Evolutionary conservation across 129 eudicot genomes (phyloP).

Genomic region (Flaveria robusta): DNA sequence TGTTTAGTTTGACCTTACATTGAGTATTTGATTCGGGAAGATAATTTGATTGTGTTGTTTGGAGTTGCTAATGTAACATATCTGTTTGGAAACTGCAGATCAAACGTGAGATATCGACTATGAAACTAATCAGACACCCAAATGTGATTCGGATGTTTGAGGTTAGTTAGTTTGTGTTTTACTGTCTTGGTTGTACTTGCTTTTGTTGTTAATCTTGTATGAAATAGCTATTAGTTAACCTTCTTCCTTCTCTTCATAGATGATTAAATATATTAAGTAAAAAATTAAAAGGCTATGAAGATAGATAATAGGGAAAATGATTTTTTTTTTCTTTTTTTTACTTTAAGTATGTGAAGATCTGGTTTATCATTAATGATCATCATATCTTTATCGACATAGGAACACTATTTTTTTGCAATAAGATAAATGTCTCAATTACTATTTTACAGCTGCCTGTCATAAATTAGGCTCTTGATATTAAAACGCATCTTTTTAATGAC

Average conservation of each 20-base stretch:
- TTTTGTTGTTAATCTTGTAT: slow-evolving; percentile 15
- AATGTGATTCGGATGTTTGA: slow-evolving; percentile 90
- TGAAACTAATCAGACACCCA: slow-evolving; percentile 92
- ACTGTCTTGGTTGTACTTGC: background rate
- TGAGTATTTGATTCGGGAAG: background rate
- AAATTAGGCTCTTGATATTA: background rate
- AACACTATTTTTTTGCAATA: background rate
- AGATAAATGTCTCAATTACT: background rate
- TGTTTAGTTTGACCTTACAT: slow-evolving; percentile 13
- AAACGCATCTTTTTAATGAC: background rate
- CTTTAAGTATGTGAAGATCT: no score
- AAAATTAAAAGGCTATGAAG: no score
- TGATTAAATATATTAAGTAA: no score
- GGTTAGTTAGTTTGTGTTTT: slow-evolving; percentile 48
- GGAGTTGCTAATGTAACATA: background rate
- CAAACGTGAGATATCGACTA: slow-evolving; percentile 95
- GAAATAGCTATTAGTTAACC: background rate
- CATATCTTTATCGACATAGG: background rate
- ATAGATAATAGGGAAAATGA: no score
- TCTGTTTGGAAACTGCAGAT: slow-evolving; percentile 57
- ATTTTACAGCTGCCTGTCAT: background rate
- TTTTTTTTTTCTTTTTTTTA: no score
- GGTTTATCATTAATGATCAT: no score
- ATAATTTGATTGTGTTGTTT: slow-evolving; percentile 11
- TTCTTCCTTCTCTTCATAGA: no score